Percentiles rank a stretch among this genome's conserved stretches.
phyloP scores from a whole-genome alignment of 1,284 basidiomycete genomes.

The Golubevia pallescens region DNA sequence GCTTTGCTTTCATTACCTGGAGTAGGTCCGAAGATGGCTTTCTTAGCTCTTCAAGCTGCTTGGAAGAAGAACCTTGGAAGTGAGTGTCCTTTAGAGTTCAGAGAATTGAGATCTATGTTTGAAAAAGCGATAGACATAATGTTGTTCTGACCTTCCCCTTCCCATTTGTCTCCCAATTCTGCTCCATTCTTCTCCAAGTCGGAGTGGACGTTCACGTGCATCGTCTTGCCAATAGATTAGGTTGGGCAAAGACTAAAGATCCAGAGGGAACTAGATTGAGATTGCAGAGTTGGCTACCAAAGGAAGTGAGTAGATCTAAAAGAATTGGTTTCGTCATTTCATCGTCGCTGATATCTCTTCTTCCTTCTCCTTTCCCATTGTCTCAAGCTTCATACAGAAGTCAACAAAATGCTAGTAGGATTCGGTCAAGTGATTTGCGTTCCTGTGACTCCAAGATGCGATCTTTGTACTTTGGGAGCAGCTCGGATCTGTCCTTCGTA shows the following conservation, averaged over 20 bases:
- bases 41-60: slow-evolving; percentile 74
- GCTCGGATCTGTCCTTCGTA: slow-evolving; percentile 41
- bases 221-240: slow-evolving; percentile 86
- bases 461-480: slow-evolving; percentile 35
- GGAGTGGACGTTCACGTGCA: slow-evolving; percentile 95
- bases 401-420: slow-evolving; percentile 57
- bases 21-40: slow-evolving; percentile 65
- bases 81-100: too few relatives aligned
- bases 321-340: not conserved
- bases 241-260: slow-evolving; percentile 88
- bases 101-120: too few relatives aligned
- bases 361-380: not conserved
- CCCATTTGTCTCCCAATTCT: too few relatives aligned
- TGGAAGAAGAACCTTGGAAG: slow-evolving; percentile 87
- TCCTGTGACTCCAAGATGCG: not conserved
- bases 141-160: too few relatives aligned
- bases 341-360: too few relatives aligned
- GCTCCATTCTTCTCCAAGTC: too few relatives aligned
- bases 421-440: slow-evolving; percentile 24
- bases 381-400: slow-evolving; percentile 26
- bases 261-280: slow-evolving; percentile 77
- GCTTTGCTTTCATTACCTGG: slow-evolving; percentile 51
- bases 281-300: slow-evolving; percentile 54
- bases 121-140: too few relatives aligned
- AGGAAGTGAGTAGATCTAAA: slow-evolving; percentile 13